phyloP scores from a whole-genome alignment of 805 yeast species.

The Lipomyces spencermartinsiae region DNA sequence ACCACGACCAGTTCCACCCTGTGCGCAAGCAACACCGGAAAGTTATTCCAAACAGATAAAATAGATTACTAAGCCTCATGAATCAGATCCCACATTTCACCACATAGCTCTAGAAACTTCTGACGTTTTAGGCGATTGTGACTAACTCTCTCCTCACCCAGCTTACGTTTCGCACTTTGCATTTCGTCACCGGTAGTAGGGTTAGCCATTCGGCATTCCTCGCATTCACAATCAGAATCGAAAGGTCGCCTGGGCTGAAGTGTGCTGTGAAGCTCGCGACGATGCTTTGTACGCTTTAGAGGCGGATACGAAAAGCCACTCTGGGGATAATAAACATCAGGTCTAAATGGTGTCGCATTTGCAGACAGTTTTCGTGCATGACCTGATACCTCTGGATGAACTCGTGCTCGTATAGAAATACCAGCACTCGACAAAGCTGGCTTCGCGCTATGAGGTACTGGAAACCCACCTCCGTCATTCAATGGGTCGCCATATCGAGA shows the following conservation, averaged over 20 bases:
- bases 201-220: not conserved
- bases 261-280: not conserved
- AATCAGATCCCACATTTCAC: slow-evolving; percentile 46
- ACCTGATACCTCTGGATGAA: not conserved
- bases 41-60: not conserved
- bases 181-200: not conserved
- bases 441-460: slow-evolving; percentile 1
- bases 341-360: not conserved
- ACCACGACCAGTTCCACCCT: not conserved
- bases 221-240: slow-evolving; percentile 1
- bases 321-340: not conserved
- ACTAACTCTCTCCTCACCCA: not conserved
- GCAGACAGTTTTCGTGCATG: not conserved
- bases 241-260: not conserved
- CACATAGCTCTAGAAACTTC: slow-evolving; percentile 44
- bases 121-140: not conserved
- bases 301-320: not conserved
- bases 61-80: slow-evolving; percentile 19
- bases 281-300: not conserved
- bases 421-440: not conserved
- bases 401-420: not conserved
- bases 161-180: not conserved
- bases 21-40: not conserved
- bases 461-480: not conserved
- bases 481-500: not conserved